Evolutionary conservation across 257 asterid species (phyloP), one percentile per base, ranked within the genome.

Genomic region (Paulownia fortunei): DNA sequence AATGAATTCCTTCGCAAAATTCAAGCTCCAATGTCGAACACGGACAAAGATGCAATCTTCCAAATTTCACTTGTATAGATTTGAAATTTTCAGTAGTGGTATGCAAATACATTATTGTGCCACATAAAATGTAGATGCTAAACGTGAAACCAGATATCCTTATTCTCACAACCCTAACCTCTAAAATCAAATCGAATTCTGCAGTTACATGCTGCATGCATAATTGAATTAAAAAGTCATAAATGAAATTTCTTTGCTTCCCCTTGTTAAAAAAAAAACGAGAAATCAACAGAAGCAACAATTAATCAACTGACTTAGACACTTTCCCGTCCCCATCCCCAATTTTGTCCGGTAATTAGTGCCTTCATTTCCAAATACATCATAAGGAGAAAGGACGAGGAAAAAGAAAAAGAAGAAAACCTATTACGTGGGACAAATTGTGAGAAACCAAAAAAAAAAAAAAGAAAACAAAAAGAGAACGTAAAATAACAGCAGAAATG

Each of bases 21-120:
- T 56, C 26, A 66, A 69, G 64, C 80, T 65, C 72, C 13, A 58
- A 76, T 18, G 1, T 9, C 32, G 23, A 18, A 42, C 71, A 72
- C 18, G 47, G 34, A 42, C n/a, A 41, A 76, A 64, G 18, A 70
- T 62, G 66, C 15, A 18, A 58, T 21, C 23, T 9, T 23, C 52
- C 71, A 41, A 56, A 37, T 49, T 34, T 54, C 47, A 41, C 32
- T 1, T 18, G 49, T 16, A 18, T 1, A 52, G 3, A 37, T 52
- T 62, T 34, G 47, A 51, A 30, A 32, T 39, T 52, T 42, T 26
- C 34, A 23, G 61, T 30, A 62, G 30, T 10, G 30, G 34, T 19
- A 26, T 0, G 44, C 39, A 78, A 21, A 60, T 54, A 19, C 52
- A 71, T 68, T 23, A 42, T 18, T 39, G 34, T 9, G 62, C 2